Conservation (phyloP, 345 rosid species). For the Garcia nutans region DNA sequence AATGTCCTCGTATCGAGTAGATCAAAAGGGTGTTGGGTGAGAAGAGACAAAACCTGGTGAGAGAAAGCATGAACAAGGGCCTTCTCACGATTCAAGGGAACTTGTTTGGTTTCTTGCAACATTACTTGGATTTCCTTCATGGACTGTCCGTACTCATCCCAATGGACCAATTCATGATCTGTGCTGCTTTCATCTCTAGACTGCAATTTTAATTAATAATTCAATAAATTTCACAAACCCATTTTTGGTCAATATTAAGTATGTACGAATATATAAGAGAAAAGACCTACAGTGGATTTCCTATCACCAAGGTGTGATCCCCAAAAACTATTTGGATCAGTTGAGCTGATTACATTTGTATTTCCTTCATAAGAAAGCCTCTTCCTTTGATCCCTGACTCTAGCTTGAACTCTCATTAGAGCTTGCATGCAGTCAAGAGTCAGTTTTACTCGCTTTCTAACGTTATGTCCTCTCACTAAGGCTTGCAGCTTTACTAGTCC, state of each 20-base stretch:
- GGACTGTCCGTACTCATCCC: conserved; percentile 23
- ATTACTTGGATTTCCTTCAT: conserved; percentile 37
- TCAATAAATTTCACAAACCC: not conserved
- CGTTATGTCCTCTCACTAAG: conserved; percentile 21
- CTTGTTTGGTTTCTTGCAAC: conserved; percentile 22
- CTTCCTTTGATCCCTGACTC: conserved; percentile 3
- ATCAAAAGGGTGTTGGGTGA: not conserved
- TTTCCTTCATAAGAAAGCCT: conserved; percentile 23
- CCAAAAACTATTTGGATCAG: conserved; percentile 17
- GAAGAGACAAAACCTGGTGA: conserved; percentile 40
- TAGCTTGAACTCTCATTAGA: conserved; percentile 21
- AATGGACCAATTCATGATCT: conserved; percentile 4
- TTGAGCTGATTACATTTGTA: conserved; percentile 4
- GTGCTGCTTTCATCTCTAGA: conserved; percentile 12
- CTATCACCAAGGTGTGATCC: conserved; percentile 20
- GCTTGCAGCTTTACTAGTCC: conserved; percentile 28
- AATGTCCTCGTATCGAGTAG: not conserved
- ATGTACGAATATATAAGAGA: too few relatives aligned
- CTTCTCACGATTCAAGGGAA: conserved; percentile 13
- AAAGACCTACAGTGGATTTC: conserved; percentile 22
- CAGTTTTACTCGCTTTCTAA: conserved; percentile 17
- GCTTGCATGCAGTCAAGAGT: conserved; percentile 24
- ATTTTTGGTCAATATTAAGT: too few relatives aligned
- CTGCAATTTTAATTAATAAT: conserved; percentile 4
- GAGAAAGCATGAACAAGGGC: conserved; percentile 21